Evolutionary conservation across 2,329 filamentous ascomycete genomes (phyloP).

Genomic region (Neonectria magnoliae): DNA sequence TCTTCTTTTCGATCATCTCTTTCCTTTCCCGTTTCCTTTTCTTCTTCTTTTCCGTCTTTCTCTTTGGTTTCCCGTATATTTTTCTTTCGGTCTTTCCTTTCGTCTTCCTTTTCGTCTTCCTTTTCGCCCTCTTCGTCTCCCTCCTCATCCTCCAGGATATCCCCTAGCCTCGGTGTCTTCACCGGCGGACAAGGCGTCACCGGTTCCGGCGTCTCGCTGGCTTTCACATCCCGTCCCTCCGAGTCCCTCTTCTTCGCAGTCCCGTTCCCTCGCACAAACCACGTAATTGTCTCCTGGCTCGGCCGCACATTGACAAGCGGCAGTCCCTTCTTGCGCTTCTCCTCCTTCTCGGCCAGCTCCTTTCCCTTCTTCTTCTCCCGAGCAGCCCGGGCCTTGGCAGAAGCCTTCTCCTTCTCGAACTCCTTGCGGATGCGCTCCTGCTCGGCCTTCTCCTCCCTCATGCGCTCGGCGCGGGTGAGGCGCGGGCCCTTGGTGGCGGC

Average conservation of each 20-base stretch:
- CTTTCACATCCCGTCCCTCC: slow-evolving; percentile 31
- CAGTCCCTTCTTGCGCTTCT: slow-evolving; percentile 61
- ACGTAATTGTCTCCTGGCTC: slow-evolving; percentile 66
- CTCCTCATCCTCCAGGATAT: slow-evolving; percentile 19
- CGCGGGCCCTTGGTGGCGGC: slow-evolving; percentile 46
- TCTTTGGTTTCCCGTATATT: neutral
- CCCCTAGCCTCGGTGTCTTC: neutral
- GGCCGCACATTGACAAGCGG: slow-evolving; percentile 65
- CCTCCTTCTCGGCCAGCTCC: slow-evolving; percentile 59
- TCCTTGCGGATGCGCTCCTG: slow-evolving; percentile 65
- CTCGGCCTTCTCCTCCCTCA: slow-evolving; percentile 56
- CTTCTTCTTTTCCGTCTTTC: neutral
- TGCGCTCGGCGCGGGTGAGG: slow-evolving; percentile 54
- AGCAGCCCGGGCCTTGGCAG: slow-evolving; percentile 58
- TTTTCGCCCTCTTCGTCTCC: slow-evolving; percentile 2
- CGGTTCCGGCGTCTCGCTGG: neutral
- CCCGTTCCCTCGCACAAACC: slow-evolving; percentile 58
- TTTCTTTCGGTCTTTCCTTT: slow-evolving; percentile 26
- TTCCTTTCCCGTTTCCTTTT: neutral
- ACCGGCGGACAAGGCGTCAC: neutral
- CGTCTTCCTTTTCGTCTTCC: neutral
- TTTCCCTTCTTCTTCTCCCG: slow-evolving; percentile 67
- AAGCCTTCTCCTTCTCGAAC: slow-evolving; percentile 60
- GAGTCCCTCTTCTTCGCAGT: slow-evolving; percentile 45
- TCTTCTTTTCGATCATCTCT: neutral